Base-by-base conservation (phyloP, 768 basidiomycete species). In the Mycena venus region DNA sequence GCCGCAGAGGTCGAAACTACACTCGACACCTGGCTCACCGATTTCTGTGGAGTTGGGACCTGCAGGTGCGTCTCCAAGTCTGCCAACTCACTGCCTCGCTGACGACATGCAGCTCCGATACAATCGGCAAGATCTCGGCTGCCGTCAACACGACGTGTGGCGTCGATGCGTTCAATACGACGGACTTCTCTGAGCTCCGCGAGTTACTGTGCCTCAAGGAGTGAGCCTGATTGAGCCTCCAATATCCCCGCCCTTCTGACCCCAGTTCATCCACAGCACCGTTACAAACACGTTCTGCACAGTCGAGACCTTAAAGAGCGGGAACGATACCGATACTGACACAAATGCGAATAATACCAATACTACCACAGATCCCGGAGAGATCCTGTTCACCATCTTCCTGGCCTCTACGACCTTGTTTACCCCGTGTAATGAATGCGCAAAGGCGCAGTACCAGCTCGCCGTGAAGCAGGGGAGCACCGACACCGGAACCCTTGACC, bases 401-500 rank as follows among this genome's bases (percentile, higher is more conserved):
- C 40, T 62, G 15, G 60, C 25, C 19, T 62, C 60, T 38, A 4
- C 40, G 40, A 1, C 25, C 38, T 29, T 42, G 25, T 29, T 31
- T 44, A 31, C 27, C 40, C 38, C 59, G 36, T 62, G 60, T 23
- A 62, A 62, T 27, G 60, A 62, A 44, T 62, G 60, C 40, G 40
- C 60, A 60, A 60, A 60, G 59, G 59, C 59, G 36, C 59, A 40
- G 59, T 60, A 60, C 59, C 59, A 60, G 59, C 38, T 60, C 23
- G n/a, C 12, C 23, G 59, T 60, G 38, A 23, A 40, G 36, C 19
- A 34, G 23, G 59, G 59, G 17, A 17, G 2, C 23, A 17, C 36
- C 36, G 59, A 60, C 21, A 21, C 29, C 59, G 2, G 0, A 6
- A 40, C 1, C 38, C 23, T 60, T 40, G 14, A 60, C 38, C n/a